These are phyloP conservation scores for Ilyonectria destructans DNA, from an alignment of 2,329 filamentous ascomycete species.

Conservation along the genomic window DNA sequence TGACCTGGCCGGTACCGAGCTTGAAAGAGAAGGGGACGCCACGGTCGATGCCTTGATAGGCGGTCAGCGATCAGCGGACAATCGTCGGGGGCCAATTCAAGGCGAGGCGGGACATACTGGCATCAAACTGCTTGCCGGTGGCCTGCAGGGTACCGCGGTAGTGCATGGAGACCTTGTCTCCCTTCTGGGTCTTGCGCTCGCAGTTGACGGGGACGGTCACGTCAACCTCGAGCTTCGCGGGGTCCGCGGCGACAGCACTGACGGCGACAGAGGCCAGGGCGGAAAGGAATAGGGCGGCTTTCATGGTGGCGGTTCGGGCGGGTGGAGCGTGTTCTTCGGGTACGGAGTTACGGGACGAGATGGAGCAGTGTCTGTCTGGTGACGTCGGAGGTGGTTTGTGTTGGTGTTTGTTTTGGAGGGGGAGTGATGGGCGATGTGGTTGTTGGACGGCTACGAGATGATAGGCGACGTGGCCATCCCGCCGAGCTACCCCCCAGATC, in stretches of 20 bases:
- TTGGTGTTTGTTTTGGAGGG: constrained; percentile 31
- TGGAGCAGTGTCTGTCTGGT: constrained; percentile 33
- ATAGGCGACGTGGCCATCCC: constrained; percentile 47
- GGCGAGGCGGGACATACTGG: constrained; percentile 64
- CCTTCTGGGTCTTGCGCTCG: constrained; percentile 81
- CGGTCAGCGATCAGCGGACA: constrained; percentile 32
- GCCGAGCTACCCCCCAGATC: constrained; percentile 25
- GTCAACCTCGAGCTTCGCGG: constrained; percentile 80
- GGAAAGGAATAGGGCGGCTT: constrained; percentile 64
- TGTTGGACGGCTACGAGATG: constrained; percentile 34
- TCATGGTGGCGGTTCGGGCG: constrained; percentile 60
- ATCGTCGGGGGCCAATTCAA: constrained; percentile 16
- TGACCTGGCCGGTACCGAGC: constrained; percentile 87
- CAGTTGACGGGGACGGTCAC: constrained; percentile 83
- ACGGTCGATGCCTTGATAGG: constrained; percentile 77
- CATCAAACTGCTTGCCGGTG: constrained; percentile 87
- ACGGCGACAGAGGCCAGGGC: constrained; percentile 68
- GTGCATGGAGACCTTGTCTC: constrained; percentile 89
- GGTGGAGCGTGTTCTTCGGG: constrained; percentile 28
- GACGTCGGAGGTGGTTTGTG: constrained; percentile 45
- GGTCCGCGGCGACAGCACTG: constrained; percentile 66
- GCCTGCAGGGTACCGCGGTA: constrained; percentile 86
- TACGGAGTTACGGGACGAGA: constrained; percentile 19
- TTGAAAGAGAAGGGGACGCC: constrained; percentile 83
- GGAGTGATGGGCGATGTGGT: constrained; percentile 35